Evolutionary conservation across 1,284 basidiomycete species (phyloP).

Genomic region (Anthracocystis panici-leucophaei): DNA sequence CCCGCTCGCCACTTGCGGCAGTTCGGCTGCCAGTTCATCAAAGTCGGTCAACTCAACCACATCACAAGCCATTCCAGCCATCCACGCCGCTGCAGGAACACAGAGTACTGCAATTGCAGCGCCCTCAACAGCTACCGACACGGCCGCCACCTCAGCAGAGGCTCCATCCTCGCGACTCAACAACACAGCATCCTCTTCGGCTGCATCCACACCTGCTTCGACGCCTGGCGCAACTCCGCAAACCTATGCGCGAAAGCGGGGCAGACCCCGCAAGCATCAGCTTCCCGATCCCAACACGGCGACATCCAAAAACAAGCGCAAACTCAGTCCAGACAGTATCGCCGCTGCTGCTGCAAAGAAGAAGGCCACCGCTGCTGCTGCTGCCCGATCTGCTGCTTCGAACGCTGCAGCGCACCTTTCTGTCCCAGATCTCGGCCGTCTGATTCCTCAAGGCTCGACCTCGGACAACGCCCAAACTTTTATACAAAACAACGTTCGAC

Average conservation of each 20-base stretch:
- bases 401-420: constrained; percentile 34
- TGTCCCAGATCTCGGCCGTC: constrained; percentile 45
- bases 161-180: background rate
- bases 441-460: constrained; percentile 43
- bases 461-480: constrained; percentile 43
- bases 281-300: constrained; percentile 37
- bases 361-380: constrained; percentile 20
- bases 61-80: too few species aligned
- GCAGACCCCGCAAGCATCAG: constrained; percentile 46
- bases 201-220: constrained; percentile 36
- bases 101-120: background rate
- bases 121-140: background rate
- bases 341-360: constrained; percentile 23
- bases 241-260: constrained; percentile 33
- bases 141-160: background rate
- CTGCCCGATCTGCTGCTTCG: constrained; percentile 35
- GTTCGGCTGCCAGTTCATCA: background rate
- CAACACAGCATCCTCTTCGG: constrained; percentile 18
- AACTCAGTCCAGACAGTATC: constrained; percentile 21
- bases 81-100: background rate
- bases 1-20: background rate
- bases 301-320: constrained; percentile 33
- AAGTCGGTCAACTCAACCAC: background rate
- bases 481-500: constrained; percentile 42
- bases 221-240: constrained; percentile 34